phyloP scores from a whole-genome alignment of 2,329 filamentous ascomycete genomes.

The Claviceps sp. region DNA sequence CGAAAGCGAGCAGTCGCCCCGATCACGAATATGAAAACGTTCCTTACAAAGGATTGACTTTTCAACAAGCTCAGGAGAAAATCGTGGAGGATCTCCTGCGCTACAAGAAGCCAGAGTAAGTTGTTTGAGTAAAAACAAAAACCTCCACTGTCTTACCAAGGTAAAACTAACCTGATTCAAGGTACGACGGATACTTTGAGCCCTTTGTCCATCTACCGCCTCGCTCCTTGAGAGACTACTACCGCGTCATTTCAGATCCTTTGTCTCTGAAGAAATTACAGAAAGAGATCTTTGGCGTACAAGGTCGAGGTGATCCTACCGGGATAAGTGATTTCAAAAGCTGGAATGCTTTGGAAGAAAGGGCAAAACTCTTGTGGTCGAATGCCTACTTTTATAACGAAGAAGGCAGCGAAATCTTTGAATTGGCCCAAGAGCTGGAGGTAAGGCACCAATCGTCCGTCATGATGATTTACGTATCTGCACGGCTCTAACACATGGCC shows the following conservation, averaged over 20 bases:
- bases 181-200: constrained; percentile 55
- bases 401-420: constrained; percentile 74
- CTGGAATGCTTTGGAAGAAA: constrained; percentile 72
- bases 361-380: constrained; percentile 68
- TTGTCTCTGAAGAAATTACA: constrained; percentile 66
- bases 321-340: constrained; percentile 58
- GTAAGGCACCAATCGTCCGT: constrained; percentile 27
- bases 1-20: constrained; percentile 27
- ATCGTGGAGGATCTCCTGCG: constrained; percentile 65
- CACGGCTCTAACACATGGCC: constrained; percentile 7
- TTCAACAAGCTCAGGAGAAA: constrained; percentile 79
- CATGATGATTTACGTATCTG: neutral
- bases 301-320: constrained; percentile 52
- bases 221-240: constrained; percentile 70
- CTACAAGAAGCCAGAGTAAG: constrained; percentile 52
- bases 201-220: constrained; percentile 70
- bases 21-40: constrained; percentile 41
- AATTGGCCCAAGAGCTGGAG: constrained; percentile 66
- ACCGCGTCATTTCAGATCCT: constrained; percentile 68
- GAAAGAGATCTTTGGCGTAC: constrained; percentile 61
- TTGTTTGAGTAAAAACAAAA: neutral
- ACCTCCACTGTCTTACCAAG: too few relatives aligned
- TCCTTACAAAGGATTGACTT: constrained; percentile 57
- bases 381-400: constrained; percentile 88
- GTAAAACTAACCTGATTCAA: constrained; percentile 23